phyloP scores from a whole-genome alignment of 495 filamentous ascomycete species.

The Penicillium ucsense region DNA sequence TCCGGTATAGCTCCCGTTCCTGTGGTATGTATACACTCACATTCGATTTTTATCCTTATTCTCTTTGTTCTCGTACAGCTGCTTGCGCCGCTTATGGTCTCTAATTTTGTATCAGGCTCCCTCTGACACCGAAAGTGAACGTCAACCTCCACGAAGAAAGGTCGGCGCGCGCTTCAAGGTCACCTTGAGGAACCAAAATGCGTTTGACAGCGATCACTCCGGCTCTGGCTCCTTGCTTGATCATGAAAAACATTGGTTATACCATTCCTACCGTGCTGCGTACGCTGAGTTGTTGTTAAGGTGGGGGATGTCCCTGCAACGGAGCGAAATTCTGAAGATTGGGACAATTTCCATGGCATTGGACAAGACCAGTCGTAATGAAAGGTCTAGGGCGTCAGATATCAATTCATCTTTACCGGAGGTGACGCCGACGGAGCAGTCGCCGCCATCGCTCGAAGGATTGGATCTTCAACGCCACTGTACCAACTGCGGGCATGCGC shows the following conservation, averaged over 20 bases:
- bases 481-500: constrained; percentile 30
- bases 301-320: constrained; percentile 68
- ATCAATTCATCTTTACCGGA: constrained; percentile 12
- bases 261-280: constrained; percentile 60
- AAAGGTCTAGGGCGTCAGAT: constrained; percentile 10
- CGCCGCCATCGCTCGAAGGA: constrained; percentile 9
- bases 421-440: neutral
- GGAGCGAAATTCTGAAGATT: constrained; percentile 79
- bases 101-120: constrained; percentile 16
- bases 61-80: neutral
- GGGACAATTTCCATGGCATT: constrained; percentile 15
- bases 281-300: constrained; percentile 76
- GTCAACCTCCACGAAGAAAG: constrained; percentile 15
- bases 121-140: constrained; percentile 41
- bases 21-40: constrained; percentile 48
- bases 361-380: constrained; percentile 5
- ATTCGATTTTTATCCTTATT: neutral
- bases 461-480: constrained; percentile 40
- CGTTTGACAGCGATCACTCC: constrained; percentile 71
- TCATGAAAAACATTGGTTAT: constrained; percentile 45
- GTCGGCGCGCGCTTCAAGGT: constrained; percentile 42
- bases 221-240: constrained; percentile 62
- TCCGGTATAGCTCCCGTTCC: constrained; percentile 50
- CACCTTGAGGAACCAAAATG: constrained; percentile 62
- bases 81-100: neutral